These are phyloP conservation scores for Trifolium fragiferum DNA, from an alignment of 306 rosid species.

Conservation along the genomic window DNA sequence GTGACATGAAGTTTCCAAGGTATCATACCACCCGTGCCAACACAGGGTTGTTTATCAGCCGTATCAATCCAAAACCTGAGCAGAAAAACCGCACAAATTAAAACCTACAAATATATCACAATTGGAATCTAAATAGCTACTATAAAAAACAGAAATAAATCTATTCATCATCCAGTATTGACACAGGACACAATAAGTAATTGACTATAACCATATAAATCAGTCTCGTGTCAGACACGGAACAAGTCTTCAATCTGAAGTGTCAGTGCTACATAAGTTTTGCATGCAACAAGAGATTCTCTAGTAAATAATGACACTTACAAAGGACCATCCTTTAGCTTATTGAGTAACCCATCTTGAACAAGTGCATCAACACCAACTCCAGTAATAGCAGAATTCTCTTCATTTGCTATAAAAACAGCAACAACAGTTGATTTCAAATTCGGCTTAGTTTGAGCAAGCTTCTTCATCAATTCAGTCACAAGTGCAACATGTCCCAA, in stretches of 20 bases:
- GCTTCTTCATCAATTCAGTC: constrained; percentile 81
- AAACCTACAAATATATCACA: constrained; percentile 17
- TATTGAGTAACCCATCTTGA: constrained; percentile 71
- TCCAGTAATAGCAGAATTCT: constrained; percentile 80
- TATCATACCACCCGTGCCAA: constrained; percentile 94
- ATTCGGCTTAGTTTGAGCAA: constrained; percentile 71
- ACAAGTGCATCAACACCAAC: constrained; percentile 92
- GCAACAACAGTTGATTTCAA: constrained; percentile 86
- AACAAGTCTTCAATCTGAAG: background rate
- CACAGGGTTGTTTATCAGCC: constrained; percentile 92
- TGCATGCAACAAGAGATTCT: constrained; percentile 18
- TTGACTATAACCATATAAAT: background rate
- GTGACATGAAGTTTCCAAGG: constrained; percentile 88
- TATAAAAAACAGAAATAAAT: background rate
- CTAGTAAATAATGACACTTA: constrained; percentile 55
- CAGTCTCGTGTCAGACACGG: background rate
- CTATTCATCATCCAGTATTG: background rate
- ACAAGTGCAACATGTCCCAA: constrained; percentile 94
- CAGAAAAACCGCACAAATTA: constrained; percentile 31
- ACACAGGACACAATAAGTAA: background rate
- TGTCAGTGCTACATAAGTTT: background rate
- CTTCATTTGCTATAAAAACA: constrained; percentile 90
- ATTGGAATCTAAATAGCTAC: background rate
- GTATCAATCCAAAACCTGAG: constrained; percentile 90
- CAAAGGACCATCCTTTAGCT: constrained; percentile 85